Base-by-base conservation (phyloP, 192 early-diverging fungal species). In the Coemansia sp. region DNA sequence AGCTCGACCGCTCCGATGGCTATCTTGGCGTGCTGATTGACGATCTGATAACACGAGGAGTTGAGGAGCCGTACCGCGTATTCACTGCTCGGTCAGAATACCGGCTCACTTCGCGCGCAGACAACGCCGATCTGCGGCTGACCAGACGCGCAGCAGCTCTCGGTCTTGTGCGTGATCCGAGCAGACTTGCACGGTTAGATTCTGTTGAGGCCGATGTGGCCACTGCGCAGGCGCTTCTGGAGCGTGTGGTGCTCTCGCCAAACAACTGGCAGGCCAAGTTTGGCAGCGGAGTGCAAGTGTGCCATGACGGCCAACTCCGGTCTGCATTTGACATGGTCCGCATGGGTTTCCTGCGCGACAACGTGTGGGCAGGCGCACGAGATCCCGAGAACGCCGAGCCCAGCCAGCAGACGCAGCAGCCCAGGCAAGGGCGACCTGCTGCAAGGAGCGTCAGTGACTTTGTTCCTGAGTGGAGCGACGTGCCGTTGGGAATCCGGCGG, bases 51-150 rank as follows among this genome's bases (percentile, higher is more conserved):
- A 92, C 88, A 9, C 90, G 89, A 35, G 92, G 92, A 6, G 90
- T 93, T 12, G 84, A 89, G 18, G 92, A 93, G 69, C 92, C 92
- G 2, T 93, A 93, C 64, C 79, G 92, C 20, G 87, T 93, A 4
- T 93, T 93, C 64, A 92, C 92, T 10, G 83, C 92, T n/a, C 77
- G 92, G 15, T 91, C 92, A 20, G 92, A 93, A 58, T 93, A 91
- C 75, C 84, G 92, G n/a, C 64, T 93, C 18, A 81, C 85, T 3
- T 73, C 91, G 21, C 83, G 92, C 16, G 88, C 90, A 1, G 90
- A 93, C 67, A 93, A 93, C 67, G 92, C 92, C 13, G 92, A 93
- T 67, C 25, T 86, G 53, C 79, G 92, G 40, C 72, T 93, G 57
- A 93, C 90, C 0, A 82, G 81, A 46, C 89, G 87, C 62, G 92